A percentile compares a stretch with the other conserved stretches of the same genome.
Conservation (phyloP, 441 rosid species). For the Metrosideros polymorpha region DNA sequence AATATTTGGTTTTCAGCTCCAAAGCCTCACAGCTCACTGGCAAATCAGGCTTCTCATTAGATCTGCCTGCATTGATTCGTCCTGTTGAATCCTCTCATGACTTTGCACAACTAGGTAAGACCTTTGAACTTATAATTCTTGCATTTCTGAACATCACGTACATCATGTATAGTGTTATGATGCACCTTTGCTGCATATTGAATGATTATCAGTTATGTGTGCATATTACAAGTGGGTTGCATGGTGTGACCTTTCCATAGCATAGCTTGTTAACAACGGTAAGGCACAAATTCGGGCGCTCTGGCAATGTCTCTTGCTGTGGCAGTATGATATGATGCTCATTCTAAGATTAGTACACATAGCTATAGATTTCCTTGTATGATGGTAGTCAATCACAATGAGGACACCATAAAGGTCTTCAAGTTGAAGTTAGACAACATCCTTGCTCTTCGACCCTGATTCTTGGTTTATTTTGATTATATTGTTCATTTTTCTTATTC, state of each 20-base stretch:
- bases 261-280: neutral
- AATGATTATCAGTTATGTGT: neutral
- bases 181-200: neutral
- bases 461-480: neutral
- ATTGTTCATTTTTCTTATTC: neutral
- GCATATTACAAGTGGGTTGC: neutral
- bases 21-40: neutral
- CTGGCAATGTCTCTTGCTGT: neutral
- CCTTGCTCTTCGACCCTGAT: neutral
- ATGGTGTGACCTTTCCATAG: neutral
- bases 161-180: neutral
- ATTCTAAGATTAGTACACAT: neutral
- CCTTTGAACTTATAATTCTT: neutral
- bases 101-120: neutral
- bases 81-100: neutral
- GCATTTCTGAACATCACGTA: neutral
- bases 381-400: neutral
- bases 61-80: neutral
- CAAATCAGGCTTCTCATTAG: neutral
- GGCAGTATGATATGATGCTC: neutral
- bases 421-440: neutral
- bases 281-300: neutral
- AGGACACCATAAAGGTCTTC: no score
- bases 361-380: neutral
- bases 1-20: neutral